A percentile compares a stretch with the other conserved stretches of the same genome.
Conservation (phyloP, 1,284 basidiomycete genomes). For the Stygiomarasmius scandens region DNA sequence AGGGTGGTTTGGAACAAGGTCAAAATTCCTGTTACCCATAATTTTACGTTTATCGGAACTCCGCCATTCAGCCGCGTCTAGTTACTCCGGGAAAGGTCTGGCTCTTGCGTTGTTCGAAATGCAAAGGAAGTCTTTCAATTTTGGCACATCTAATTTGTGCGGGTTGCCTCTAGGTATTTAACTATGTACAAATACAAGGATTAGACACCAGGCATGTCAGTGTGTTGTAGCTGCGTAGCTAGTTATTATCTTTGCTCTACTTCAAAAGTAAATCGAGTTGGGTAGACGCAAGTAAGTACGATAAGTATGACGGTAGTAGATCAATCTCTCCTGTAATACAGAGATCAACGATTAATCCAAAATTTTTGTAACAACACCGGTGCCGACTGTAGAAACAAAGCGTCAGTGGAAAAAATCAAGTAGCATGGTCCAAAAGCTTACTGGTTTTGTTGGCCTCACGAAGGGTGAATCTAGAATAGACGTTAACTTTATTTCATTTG, state of each 20-base stretch:
- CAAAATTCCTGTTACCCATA: neutral
- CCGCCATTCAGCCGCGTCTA: neutral
- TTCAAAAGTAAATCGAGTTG: neutral
- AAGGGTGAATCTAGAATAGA: conserved; percentile 78
- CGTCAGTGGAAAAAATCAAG: conserved; percentile 2
- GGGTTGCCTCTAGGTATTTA: neutral
- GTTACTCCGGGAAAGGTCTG: no score
- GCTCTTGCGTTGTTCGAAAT: no score
- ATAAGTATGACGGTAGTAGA: neutral
- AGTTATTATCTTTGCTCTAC: neutral
- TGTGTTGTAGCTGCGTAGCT: neutral
- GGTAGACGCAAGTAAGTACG: neutral
- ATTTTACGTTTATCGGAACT: neutral
- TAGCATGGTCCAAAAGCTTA: no score
- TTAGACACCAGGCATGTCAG: neutral
- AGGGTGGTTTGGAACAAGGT: neutral
- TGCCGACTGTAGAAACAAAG: conserved; percentile 64
- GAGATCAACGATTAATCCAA: conserved; percentile 43
- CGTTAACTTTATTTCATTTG: conserved; percentile 1
- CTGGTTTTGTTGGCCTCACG: conserved; percentile 95
- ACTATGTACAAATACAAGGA: neutral
- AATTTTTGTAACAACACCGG: conserved; percentile 88
- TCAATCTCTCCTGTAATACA: neutral
- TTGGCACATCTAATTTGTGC: no score
- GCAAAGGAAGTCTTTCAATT: no score